Base-by-base conservation (phyloP, 2,329 filamentous ascomycete species). In the Pyrenochaeta sp. region DNA sequence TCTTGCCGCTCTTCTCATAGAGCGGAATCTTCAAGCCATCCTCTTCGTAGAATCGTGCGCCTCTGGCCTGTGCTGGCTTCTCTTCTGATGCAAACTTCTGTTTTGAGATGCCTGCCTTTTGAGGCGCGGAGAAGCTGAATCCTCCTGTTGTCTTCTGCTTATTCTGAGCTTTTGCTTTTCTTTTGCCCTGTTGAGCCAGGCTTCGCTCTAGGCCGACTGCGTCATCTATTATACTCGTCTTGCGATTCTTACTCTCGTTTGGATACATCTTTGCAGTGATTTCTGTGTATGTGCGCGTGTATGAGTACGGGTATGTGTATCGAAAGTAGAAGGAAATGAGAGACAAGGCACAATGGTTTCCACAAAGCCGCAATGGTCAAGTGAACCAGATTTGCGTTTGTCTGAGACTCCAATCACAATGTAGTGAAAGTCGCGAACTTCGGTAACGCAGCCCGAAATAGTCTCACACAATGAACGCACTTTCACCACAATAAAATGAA, bases 1-100 rank as follows among this genome's bases (percentile, higher is more conserved):
- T 56, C 25, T 61, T 62, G 25, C 61, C 60, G 8, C 46, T 30
- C 24, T 43, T 56, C 1, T 59, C 52, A 15, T 56, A 48, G 6
- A 69, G 43, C 1, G 57, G 62, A 0, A 68, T 55, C 12, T 34
- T 52, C 10, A 68, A 46, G 5, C 66, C 65, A 28, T 64, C 32
- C 9, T 48, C 54, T 32, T 61, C 54, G 19, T 62, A 67, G 25
- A 61, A 59, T 1, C 28, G 45, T 4, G 44, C n/a, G n/a, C 12
- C 12, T 10, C 36, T 6, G 9, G n/a, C 25, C 3, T 30, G 24
- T 36, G 19, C 43, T 5, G n/a, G 34, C 12, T 22, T 58, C 28
- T 37, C 25, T 27, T 34, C 34, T 45, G 39, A 28, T 40, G 36
- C 24, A 15, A 19, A 8, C 40, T 25, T 43, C 22, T n/a, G 13